Base-by-base conservation (phyloP, 1,139 yeast species). In the Blastobotrys arbuscula region DNA sequence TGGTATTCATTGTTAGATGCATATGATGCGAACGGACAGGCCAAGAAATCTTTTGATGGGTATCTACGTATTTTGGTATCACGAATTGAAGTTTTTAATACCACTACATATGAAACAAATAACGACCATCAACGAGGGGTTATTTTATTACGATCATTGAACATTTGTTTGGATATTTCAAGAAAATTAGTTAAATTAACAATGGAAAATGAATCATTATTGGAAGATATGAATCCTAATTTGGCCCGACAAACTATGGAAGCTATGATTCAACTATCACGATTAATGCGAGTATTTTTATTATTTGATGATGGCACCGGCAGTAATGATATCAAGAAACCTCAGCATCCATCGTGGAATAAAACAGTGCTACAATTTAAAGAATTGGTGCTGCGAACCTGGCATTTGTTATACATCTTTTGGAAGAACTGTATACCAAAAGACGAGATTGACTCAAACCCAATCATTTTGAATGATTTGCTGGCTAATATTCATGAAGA, bases 1-100 rank as follows among this genome's bases (percentile, higher is more conserved):
- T 90, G 97, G 97, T 78, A 79, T 42, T 73, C 86, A 21, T 69
- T 92, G 16, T 73, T 87, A 39, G 79, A 77, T 54, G 78, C 78
- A 49, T 88, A 86, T 58, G 66, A 72, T 8, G 70, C 67, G 12
- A 64, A 68, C 4, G 65, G 72, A 0, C 70, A 78, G 42, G 51
- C 70, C 13, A 57, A 57, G 0, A 71, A 73, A 36, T 72, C 79
- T 36, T 73, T 78, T 49, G 60, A 63, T n/a, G 88, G 88, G 0
- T 78, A 83, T 57, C 76, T 78, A 47, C 64, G 71, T 36, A 77
- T 79, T 9, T 53, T 83, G 13, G 61, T 62, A 2, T 61, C 77
- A 12, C 63, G 82, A 35, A 58, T 72, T 0, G 62, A 63, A 0
- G 75, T 71, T 42, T 51, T 82, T 1, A 54, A 60, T 0, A 63